Conservation (phyloP, 441 rosid species). For the Breynia disticha region DNA sequence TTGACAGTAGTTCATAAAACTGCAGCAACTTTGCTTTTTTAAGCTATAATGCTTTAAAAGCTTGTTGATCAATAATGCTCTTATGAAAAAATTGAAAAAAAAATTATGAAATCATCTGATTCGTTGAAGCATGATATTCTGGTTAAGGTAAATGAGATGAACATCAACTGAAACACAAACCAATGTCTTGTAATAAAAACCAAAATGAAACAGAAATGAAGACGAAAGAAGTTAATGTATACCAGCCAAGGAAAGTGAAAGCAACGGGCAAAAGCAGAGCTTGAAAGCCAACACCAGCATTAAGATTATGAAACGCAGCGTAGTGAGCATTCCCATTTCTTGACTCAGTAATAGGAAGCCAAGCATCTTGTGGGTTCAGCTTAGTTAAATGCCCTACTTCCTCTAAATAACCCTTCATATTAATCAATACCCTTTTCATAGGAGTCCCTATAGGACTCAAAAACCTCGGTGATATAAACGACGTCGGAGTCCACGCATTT, state of each 20-base stretch:
- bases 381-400: slow-evolving; percentile 91
- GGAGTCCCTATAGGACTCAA: slow-evolving; percentile 94
- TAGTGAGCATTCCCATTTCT: slow-evolving; percentile 93
- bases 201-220: not conserved
- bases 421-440: slow-evolving; percentile 81
- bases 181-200: no score
- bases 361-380: slow-evolving; percentile 96
- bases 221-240: not conserved
- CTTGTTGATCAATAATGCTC: no score
- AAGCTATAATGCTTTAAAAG: no score
- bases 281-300: slow-evolving; percentile 94
- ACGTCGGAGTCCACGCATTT: slow-evolving; percentile 88
- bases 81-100: no score
- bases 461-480: slow-evolving; percentile 88
- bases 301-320: slow-evolving; percentile 91
- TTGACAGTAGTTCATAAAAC: not conserved
- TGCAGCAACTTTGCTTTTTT: no score
- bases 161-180: no score
- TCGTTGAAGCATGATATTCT: no score
- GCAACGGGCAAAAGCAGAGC: slow-evolving; percentile 91
- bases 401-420: slow-evolving; percentile 90
- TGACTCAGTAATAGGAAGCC: slow-evolving; percentile 96
- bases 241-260: slow-evolving; percentile 96
- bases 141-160: no score
- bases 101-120: no score